These are phyloP conservation scores for Thymus mandschuricus DNA, from an alignment of 257 asterid species.

Conservation along the genomic window DNA sequence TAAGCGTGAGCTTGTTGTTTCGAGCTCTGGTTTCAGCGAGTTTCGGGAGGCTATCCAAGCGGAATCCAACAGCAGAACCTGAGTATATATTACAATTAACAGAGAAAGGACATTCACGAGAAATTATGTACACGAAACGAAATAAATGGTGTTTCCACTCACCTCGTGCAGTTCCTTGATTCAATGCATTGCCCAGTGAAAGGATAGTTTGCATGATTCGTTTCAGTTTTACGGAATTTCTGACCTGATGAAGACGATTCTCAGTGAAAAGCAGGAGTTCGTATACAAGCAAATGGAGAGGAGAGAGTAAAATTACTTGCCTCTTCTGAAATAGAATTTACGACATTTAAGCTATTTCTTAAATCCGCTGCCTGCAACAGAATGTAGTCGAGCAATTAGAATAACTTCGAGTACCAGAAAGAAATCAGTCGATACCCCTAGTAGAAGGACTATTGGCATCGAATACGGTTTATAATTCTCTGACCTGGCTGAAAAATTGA, in stretches of 20 bases:
- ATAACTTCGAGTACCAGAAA: neutral
- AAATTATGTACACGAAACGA: neutral
- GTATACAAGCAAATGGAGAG: slow-evolving; percentile 12
- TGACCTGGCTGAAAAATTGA: slow-evolving; percentile 70
- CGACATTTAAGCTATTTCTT: slow-evolving; percentile 54
- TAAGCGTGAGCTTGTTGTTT: slow-evolving; percentile 82
- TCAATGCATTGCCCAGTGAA: slow-evolving; percentile 83
- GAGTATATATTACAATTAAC: slow-evolving; percentile 8
- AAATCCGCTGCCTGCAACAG: slow-evolving; percentile 63
- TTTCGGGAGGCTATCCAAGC: slow-evolving; percentile 87
- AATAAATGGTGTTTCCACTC: slow-evolving; percentile 22
- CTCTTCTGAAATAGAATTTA: slow-evolving; percentile 79
- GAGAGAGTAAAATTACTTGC: slow-evolving; percentile 43
- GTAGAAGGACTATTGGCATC: slow-evolving; percentile 4
- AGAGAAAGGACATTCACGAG: too few species aligned
- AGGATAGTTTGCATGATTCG: slow-evolving; percentile 84
- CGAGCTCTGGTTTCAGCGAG: slow-evolving; percentile 83
- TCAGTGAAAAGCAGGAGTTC: slow-evolving; percentile 26
- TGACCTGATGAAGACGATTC: slow-evolving; percentile 58
- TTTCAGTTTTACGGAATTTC: slow-evolving; percentile 74
- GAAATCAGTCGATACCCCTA: neutral
- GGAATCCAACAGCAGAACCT: slow-evolving; percentile 96
- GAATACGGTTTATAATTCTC: slow-evolving; percentile 26
- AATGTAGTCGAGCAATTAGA: slow-evolving; percentile 1
- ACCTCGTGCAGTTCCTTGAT: slow-evolving; percentile 96